Conservation (phyloP, 140 eudicot genomes). For the Eryngium alpinum region DNA sequence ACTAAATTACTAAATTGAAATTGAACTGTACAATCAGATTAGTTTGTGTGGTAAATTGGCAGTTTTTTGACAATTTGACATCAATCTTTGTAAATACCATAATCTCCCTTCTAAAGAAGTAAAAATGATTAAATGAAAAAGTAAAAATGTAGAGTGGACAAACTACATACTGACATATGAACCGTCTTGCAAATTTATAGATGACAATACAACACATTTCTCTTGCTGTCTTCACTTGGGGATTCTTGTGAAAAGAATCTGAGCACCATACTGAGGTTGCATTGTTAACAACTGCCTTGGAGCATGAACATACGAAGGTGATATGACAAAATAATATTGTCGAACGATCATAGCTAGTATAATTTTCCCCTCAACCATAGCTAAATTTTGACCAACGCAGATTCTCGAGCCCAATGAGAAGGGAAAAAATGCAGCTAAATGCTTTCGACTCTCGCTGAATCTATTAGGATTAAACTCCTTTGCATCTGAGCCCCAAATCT, state of each 20-base stretch:
- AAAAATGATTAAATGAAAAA: too few relatives aligned
- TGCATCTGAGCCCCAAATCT: neutral
- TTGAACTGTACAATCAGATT: too few relatives aligned
- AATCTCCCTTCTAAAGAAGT: too few relatives aligned
- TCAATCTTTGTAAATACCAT: too few relatives aligned
- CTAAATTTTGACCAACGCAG: neutral
- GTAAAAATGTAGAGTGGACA: too few relatives aligned
- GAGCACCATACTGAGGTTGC: neutral
- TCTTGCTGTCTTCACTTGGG: too few relatives aligned
- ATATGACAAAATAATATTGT: neutral
- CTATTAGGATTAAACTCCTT: neutral
- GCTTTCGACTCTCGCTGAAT: neutral
- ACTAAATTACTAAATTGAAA: too few relatives aligned
- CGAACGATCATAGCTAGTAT: neutral
- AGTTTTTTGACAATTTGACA: too few relatives aligned
- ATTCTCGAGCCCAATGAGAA: neutral
- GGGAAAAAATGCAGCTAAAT: neutral
- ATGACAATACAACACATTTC: too few relatives aligned
- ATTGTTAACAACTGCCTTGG: neutral
- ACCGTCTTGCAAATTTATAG: too few relatives aligned
- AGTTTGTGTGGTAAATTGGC: too few relatives aligned
- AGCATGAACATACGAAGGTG: neutral
- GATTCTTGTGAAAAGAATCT: neutral
- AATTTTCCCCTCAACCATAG: neutral
- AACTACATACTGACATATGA: too few relatives aligned